Conservation (phyloP, 2,329 filamentous ascomycete genomes). For the Diaporthe citrichinensis region DNA sequence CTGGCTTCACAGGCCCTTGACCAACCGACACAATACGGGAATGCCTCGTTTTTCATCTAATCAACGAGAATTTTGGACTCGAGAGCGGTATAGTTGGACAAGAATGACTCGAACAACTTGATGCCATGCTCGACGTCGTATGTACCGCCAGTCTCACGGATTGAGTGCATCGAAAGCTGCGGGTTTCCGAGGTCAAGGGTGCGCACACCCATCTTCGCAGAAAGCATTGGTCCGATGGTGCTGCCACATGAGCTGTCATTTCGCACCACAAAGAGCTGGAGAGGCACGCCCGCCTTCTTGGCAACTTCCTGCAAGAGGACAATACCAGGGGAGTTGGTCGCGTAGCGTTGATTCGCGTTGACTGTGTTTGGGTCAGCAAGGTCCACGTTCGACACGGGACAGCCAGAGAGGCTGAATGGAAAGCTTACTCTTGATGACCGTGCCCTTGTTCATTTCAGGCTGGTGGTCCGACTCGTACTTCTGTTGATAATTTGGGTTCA, state of each 20-base stretch:
- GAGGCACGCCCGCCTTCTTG: constrained; percentile 79
- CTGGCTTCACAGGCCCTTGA: neutral
- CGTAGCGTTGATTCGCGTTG: constrained; percentile 97
- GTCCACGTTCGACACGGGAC: neutral
- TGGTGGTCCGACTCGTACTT: constrained; percentile 95
- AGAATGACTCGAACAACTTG: constrained; percentile 89
- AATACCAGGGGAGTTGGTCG: constrained; percentile 95
- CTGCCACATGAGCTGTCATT: constrained; percentile 96
- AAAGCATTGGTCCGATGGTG: constrained; percentile 98
- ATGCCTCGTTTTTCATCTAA: constrained; percentile 54
- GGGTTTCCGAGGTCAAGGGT: constrained; percentile 95
- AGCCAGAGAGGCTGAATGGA: neutral
- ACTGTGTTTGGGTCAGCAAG: constrained; percentile 56
- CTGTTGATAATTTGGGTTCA: constrained; percentile 92
- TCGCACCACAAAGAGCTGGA: constrained; percentile 95
- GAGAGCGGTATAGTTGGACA: constrained; percentile 84
- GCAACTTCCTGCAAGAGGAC: constrained; percentile 93
- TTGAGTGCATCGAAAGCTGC: constrained; percentile 97
- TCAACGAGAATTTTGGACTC: constrained; percentile 89
- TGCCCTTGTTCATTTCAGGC: constrained; percentile 96
- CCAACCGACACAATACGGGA: neutral
- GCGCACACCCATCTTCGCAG: constrained; percentile 85
- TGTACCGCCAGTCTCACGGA: constrained; percentile 90
- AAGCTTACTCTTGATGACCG: constrained; percentile 81
- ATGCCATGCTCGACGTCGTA: constrained; percentile 90